These are phyloP conservation scores for Claviceps sp. DNA, from an alignment of 2,329 filamentous ascomycete genomes.

Conservation along the genomic window DNA sequence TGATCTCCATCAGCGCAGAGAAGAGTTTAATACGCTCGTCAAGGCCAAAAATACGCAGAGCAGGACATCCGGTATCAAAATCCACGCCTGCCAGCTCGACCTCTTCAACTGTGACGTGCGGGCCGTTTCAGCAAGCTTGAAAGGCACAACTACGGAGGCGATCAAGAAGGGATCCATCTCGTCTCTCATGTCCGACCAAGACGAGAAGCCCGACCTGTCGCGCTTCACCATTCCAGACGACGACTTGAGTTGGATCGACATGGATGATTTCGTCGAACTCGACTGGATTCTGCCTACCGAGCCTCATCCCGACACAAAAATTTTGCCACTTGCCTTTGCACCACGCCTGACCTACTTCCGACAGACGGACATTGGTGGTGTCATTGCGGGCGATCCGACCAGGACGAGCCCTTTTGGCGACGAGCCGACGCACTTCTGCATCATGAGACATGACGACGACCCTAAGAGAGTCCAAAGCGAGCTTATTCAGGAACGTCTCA, in stretches of 20 bases:
- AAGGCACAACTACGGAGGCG: constrained; percentile 64
- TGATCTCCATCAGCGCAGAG: constrained; percentile 84
- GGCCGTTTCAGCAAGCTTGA: constrained; percentile 83
- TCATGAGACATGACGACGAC: constrained; percentile 85
- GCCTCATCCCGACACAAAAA: constrained; percentile 84
- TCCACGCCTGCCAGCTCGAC: constrained; percentile 88
- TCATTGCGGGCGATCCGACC: constrained; percentile 66
- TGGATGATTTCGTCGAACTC: constrained; percentile 97
- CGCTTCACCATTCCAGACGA: constrained; percentile 92
- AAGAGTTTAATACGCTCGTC: constrained; percentile 76
- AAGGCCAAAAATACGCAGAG: constrained; percentile 63
- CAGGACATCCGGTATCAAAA: constrained; percentile 84
- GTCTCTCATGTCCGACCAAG: constrained; percentile 37
- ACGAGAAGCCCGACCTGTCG: constrained; percentile 58
- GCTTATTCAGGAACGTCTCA: constrained; percentile 67
- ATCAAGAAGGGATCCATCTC: constrained; percentile 47
- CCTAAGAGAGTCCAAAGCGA: constrained; percentile 79
- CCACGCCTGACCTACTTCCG: constrained; percentile 96
- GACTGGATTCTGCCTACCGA: constrained; percentile 92
- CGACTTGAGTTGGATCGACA: constrained; percentile 93
- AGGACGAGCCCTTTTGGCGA: constrained; percentile 82
- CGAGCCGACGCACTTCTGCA: constrained; percentile 86
- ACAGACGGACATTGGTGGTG: constrained; percentile 80
- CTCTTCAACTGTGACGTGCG: constrained; percentile 83
- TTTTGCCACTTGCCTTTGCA: constrained; percentile 79